Percentiles rank a stretch among this genome's conserved stretches.
phyloP scores from a whole-genome alignment of 2,329 filamentous ascomycete genomes.

The Bipolaris cookei region DNA sequence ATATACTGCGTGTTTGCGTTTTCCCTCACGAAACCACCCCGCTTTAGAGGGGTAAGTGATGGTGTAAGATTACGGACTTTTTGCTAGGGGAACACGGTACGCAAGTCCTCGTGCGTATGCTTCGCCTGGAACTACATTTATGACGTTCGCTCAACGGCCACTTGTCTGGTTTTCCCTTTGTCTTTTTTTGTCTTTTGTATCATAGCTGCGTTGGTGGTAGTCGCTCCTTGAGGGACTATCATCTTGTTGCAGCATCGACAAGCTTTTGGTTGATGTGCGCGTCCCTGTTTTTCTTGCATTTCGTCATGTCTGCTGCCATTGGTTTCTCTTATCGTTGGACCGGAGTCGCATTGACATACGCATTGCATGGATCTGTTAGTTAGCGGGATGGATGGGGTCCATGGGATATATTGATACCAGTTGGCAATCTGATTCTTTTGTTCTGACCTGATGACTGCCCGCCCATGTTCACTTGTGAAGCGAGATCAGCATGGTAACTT shows the following conservation, averaged over 20 bases:
- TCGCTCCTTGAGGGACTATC: not conserved
- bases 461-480: not conserved
- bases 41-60: not conserved
- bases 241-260: not conserved
- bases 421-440: conserved; percentile 9
- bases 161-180: conserved; percentile 1
- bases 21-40: not conserved
- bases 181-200: not conserved
- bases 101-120: not conserved
- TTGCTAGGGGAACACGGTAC: not conserved
- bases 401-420: conserved; percentile 12
- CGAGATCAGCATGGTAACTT: not conserved
- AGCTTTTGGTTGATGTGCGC: not conserved
- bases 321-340: not conserved
- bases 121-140: not conserved
- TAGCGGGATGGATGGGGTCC: not conserved
- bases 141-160: not conserved
- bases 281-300: not conserved
- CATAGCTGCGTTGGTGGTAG: not conserved
- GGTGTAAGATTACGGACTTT: not conserved
- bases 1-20: not conserved
- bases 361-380: conserved; percentile 5
- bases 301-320: not conserved
- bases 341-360: conserved; percentile 1
- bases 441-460: not conserved